Base-by-base conservation (phyloP, 345 rosid genomes). In the Salix koriyanagi region DNA sequence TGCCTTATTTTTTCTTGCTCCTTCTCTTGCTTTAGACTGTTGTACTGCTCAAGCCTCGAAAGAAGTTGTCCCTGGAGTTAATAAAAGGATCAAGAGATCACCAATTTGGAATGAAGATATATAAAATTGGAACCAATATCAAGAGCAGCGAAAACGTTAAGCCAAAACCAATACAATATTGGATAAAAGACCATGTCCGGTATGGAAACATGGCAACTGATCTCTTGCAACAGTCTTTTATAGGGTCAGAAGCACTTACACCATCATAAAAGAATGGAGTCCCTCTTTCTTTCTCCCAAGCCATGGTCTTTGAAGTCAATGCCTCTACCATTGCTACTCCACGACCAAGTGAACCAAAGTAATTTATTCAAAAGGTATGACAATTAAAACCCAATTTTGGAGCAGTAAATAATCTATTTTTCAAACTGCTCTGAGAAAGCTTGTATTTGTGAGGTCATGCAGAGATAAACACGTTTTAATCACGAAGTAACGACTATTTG, bases 201-300 rank as follows among this genome's bases (percentile, higher is more conserved):
- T 41, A 10, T 41, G 11, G 44, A 41, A 10, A 41, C 44, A 41
- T 10, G 3, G 4, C 13, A 10, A 41, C 44, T 41, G 44, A 11
- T 41, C 44, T 41, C 44, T 41, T 10, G 44, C 44, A 10, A 9
- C 13, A 41, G 44, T 41, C 44, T 41, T 41, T 41, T 41, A 41
- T 41, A 10, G 44, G 44, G 44, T 41, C 14, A 7, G 56, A 54
- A 64, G 74, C 64, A 69, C 97, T 89, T 88, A 92, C 97, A 76
- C 94, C 92, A 75, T 92, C 96, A 64, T 89, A 92, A 62, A 85
- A 83, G 84, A 92, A 92, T 12, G 85, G 85, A n/a, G 32, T 71
- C 58, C 88, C 91, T 80, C 83, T 88, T 82, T 90, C 96, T 50
- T 78, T 81, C 79, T 92, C 96, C 97, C 97, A 90, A 28, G 86